Base-by-base conservation (phyloP, 257 asterid genomes). In the Solanum arcanum region DNA sequence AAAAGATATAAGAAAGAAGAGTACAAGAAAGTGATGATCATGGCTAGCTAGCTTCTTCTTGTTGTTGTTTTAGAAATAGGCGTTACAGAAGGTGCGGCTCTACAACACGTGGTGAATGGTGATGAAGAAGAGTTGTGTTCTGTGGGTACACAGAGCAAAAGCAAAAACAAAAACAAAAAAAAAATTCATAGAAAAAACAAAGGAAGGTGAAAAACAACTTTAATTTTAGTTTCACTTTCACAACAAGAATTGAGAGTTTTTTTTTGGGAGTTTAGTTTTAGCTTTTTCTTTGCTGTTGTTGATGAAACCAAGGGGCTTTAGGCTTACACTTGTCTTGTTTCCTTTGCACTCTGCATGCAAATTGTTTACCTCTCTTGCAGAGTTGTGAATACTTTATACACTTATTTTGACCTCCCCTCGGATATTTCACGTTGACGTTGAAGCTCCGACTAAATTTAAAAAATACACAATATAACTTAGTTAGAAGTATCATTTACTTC, bases 51-150 rank as follows among this genome's bases (percentile, higher is more conserved):
- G 2, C 44, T 41, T 41, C 44, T 41, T 41, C 0, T 41, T 42
- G 10, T 16, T 12, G 27, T 27, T 46, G 56, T 29, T 69, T 21
- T 86, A 81, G 86, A 62, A 73, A 78, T 62, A 42, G 83, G 84
- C 62, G 86, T 86, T 81, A 86, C 85, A 44, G 88, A 76, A 87
- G 25, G n/a, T 49, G 76, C 3, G 62, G 90, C 73, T 59, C 70
- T 89, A 37, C 25, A 90, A 90, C 94, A 92, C 94, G 98, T 95
- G 96, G 91, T 87, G 92, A 83, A 97, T 95, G 96, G 91, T 87
- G 92, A 83, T 49, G 23, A 49, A 86, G 92, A 83, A 89, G 88
- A 88, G 21, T 27, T 27, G 90, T 86, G 91, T 86, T 88, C 83
- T 49, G 75, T 13, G 60, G 33, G 56, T 75, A 12, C 87, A 72